These are phyloP conservation scores for Lactarius deliciosus DNA, from an alignment of 768 basidiomycete species.

Conservation along the genomic window DNA sequence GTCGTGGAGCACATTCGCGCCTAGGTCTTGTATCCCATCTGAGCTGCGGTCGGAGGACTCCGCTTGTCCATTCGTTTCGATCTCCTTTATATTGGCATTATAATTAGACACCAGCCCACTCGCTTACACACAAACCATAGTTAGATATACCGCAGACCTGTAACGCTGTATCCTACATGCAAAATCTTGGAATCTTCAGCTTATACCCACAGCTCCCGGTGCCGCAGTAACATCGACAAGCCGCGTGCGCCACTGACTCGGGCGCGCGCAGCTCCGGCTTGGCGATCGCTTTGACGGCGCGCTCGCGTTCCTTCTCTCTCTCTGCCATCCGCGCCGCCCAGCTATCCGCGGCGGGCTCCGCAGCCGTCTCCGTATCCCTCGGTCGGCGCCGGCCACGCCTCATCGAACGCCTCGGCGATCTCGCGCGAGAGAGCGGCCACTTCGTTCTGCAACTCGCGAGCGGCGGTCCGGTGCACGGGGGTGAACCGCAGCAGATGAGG, in stretches of 20 bases:
- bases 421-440: slow-evolving; percentile 57
- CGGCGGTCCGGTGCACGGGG: slow-evolving; percentile 65
- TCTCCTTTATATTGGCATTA: neutral
- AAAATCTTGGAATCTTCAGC: neutral
- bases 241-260: slow-evolving; percentile 21
- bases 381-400: slow-evolving; percentile 58
- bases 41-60: neutral
- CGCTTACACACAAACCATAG: neutral
- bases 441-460: slow-evolving; percentile 58
- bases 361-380: slow-evolving; percentile 38
- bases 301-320: slow-evolving; percentile 26
- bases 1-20: slow-evolving; percentile 8
- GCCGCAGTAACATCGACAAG: slow-evolving; percentile 12
- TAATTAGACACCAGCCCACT: neutral
- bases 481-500: slow-evolving; percentile 77
- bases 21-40: neutral
- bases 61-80: neutral
- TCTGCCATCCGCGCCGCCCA: slow-evolving; percentile 30
- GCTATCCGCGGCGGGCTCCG: slow-evolving; percentile 19
- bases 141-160: neutral
- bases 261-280: slow-evolving; percentile 25
- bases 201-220: neutral
- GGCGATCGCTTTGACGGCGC: slow-evolving; percentile 20
- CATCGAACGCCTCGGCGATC: slow-evolving; percentile 55
- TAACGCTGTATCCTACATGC: neutral